Evolutionary conservation across 2,329 filamentous ascomycete genomes (phyloP).

Genomic region (Pseudogymnoascus sp.): DNA sequence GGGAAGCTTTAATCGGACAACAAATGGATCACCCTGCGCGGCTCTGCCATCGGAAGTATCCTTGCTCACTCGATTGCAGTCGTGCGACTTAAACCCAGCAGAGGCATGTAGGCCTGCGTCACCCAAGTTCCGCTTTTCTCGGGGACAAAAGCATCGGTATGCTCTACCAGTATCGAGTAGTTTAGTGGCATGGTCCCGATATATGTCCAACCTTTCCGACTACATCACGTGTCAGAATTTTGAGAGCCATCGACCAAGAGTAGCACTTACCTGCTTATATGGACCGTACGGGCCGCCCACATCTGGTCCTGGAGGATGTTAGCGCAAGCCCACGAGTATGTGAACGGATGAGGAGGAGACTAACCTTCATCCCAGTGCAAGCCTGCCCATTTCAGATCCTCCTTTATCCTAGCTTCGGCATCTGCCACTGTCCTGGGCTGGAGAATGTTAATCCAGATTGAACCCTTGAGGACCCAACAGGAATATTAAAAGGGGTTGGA

Average conservation of each 20-base stretch:
- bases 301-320: conserved; percentile 54
- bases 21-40: conserved; percentile 59
- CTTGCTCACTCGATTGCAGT: conserved; percentile 56
- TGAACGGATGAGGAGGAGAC: conserved; percentile 2
- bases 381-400: conserved; percentile 82
- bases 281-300: conserved; percentile 75
- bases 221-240: conserved; percentile 29
- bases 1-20: conserved; percentile 66
- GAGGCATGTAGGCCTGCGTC: conserved; percentile 21
- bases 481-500: conserved; percentile 5
- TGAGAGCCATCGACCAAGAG: background rate
- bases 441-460: conserved; percentile 23
- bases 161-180: conserved; percentile 66
- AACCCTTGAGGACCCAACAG: conserved; percentile 18
- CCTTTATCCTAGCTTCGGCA: conserved; percentile 68
- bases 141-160: conserved; percentile 88
- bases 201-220: conserved; percentile 71
- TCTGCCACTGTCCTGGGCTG: conserved; percentile 74
- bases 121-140: conserved; percentile 34
- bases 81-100: background rate
- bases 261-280: conserved; percentile 62
- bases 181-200: conserved; percentile 60
- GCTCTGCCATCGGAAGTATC: conserved; percentile 66
- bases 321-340: background rate
- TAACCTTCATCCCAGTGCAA: conserved; percentile 86